Evolutionary conservation across 2,329 filamentous ascomycete genomes (phyloP), one percentile per base, ranked within the genome.

Genomic region (Trichophyton schoenleinii): DNA sequence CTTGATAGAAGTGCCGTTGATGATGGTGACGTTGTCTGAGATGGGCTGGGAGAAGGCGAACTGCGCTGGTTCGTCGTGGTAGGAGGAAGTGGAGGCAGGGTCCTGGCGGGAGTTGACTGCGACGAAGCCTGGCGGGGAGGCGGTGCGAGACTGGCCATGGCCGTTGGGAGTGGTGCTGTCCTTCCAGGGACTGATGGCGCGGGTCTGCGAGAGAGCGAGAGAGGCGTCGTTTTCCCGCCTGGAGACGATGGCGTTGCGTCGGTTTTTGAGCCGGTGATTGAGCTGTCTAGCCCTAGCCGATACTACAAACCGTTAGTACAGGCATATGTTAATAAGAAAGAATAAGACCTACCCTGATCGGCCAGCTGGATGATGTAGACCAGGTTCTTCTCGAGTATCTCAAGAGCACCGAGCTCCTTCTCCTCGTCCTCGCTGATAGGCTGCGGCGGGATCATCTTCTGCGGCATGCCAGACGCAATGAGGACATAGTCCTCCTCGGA

Each of bases 401-500:
- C 89, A 67, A 95, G 77, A 0, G 89, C 92, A 11, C 86, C 89
- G 42, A 95, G 74, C 71, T 96, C 90, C 66, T 90, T 89, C 70
- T 87, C 84, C 74, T 95, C 91, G 69, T 95, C 90, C 70, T 95
- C 89, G 62, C 88, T 84, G 57, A 94, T 86, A 0, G 89, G 89
- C 65, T 91, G 85, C 13, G 87, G 86, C 1, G 89, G 87, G 18
- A 91, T 89, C 73, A 91, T 83, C 70, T 89, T 86, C 72, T 95
- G 88, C 9, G 91, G 83, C 66, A 89, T 88, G 31, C 90, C 89
- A 44, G 88, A 91, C 60, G 85, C 84, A 66, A 95, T 91, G 66
- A 95, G 77, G 48, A 91, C 82, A 79, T 87, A 95, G 70, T 96
- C 90, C 71, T 95, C 89, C 72, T 95, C 89, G 18, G 84, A 85